Percentiles rank a stretch among this genome's conserved stretches.
Conservation (phyloP, 345 rosid species). For the Pistacia vera region DNA sequence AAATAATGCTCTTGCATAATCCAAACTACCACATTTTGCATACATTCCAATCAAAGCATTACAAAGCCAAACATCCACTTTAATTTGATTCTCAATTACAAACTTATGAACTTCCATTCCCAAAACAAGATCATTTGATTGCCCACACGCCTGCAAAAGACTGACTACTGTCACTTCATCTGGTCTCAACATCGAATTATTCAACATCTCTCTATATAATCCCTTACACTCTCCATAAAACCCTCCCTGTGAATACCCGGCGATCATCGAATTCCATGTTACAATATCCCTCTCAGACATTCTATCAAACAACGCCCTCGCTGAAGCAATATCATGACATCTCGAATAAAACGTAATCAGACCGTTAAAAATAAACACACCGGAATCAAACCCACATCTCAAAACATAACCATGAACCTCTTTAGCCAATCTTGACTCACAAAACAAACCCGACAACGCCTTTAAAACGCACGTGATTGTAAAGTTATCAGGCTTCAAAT, state of each 20-base stretch:
- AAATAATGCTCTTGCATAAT: constrained; percentile 69
- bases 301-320: constrained; percentile 61
- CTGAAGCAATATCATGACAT: constrained; percentile 43
- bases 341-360: constrained; percentile 65
- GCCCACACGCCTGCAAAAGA: constrained; percentile 80
- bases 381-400: constrained; percentile 49
- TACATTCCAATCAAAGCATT: constrained; percentile 77
- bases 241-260: constrained; percentile 81
- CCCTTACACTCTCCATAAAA: constrained; percentile 63
- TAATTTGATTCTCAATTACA: constrained; percentile 42
- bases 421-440: constrained; percentile 42
- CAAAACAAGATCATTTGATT: constrained; percentile 62
- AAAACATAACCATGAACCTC: constrained; percentile 63
- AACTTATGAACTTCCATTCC: constrained; percentile 73
- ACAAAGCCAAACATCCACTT: constrained; percentile 54
- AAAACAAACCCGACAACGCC: constrained; percentile 46
- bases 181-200: constrained; percentile 46
- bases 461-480: constrained; percentile 67
- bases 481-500: constrained; percentile 47
- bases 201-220: constrained; percentile 60
- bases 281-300: constrained; percentile 71
- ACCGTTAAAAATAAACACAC: constrained; percentile 65
- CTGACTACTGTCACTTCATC: constrained; percentile 62
- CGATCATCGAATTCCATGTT: constrained; percentile 86
- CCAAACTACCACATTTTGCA: constrained; percentile 82